Percentiles rank a stretch among this genome's conserved stretches.
These are phyloP conservation scores for Alternaria longipes DNA, from an alignment of 2,329 filamentous ascomycete genomes.

Conservation along the genomic window DNA sequence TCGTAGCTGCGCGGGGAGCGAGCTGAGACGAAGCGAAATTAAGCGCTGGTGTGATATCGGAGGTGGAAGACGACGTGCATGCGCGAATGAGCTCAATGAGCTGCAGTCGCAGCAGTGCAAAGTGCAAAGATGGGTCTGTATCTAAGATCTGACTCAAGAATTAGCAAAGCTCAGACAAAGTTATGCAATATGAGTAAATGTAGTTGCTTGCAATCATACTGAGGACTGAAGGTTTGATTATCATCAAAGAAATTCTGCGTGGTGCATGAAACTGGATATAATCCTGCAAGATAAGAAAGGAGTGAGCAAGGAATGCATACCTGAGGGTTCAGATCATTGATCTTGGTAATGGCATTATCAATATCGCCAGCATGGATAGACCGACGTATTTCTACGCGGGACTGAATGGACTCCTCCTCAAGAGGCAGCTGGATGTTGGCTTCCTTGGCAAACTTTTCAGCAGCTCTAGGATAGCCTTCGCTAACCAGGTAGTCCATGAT, in stretches of 20 bases:
- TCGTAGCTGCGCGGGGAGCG: constrained; percentile 84
- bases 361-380: constrained; percentile 88
- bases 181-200: constrained; percentile 13
- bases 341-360: constrained; percentile 80
- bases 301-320: constrained; percentile 65
- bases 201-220: constrained; percentile 70
- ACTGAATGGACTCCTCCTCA: constrained; percentile 75
- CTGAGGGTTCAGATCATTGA: constrained; percentile 91
- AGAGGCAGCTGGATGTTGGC: constrained; percentile 83
- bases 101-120: constrained; percentile 87
- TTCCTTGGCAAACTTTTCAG: constrained; percentile 91
- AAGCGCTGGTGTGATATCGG: constrained; percentile 81
- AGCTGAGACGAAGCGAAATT: constrained; percentile 89
- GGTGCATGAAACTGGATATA: constrained; percentile 99
- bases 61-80: constrained; percentile 71
- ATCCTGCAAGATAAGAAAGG: constrained; percentile 73
- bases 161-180: constrained; percentile 34
- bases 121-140: constrained; percentile 82
- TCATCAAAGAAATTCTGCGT: constrained; percentile 98
- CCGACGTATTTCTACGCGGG: constrained; percentile 83
- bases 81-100: constrained; percentile 90
- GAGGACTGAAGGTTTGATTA: constrained; percentile 81
- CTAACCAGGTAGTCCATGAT: constrained; percentile 97
- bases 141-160: constrained; percentile 77
- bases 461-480: constrained; percentile 92